Evolutionary conservation across 805 yeast genomes (phyloP), one percentile per base, ranked within the genome.

Genomic region (Suhomyces emberorum): DNA sequence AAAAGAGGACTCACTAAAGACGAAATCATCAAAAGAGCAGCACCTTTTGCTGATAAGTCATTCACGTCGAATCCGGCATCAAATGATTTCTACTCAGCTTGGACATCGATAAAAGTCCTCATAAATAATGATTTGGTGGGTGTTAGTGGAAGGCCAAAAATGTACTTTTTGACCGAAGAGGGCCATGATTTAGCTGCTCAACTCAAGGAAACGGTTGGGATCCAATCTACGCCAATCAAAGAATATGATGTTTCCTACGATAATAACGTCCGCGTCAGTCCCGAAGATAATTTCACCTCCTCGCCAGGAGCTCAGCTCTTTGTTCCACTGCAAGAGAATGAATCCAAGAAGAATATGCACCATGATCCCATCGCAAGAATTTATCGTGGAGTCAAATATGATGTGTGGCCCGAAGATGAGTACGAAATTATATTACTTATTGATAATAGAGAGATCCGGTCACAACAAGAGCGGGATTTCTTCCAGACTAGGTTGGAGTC

Each of bases 401-500:
- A 65, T 15, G 53, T 66, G 1, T 93, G 98, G 98, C 56, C 65
- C 4, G 61, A 72, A 0, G 80, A 74, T 0, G 63, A 73, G 2
- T 89, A 66, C 53, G 80, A 76, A 2, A 61, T 91, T 2, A 60
- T 71, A 15, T 69, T 89, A 17, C 46, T 86, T 2, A 58, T 91
- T 3, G 98, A 91, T 55, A 86, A 79, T 48, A 71, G 98, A 44
- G 98, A 91, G 57, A 70, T 89, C 3, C 70, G 85, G 46, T 79
- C 91, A 0, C 65, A 65, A 40, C 59, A 59, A 20, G 88, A 89
- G 28, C 69, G 96, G 10, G 82, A 77, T 37, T 88, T 76, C 55
- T 88, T 93, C 51, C 60, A 69, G 1, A 69, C 65, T 2, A 74
- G 81, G 27, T 63, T 91, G 12, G 53, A 51, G 0, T 57, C 65